A percentile compares a stretch with the other conserved stretches of the same genome.
Conservation (phyloP, 805 yeast species). For the Barnettozyma pratensis region DNA sequence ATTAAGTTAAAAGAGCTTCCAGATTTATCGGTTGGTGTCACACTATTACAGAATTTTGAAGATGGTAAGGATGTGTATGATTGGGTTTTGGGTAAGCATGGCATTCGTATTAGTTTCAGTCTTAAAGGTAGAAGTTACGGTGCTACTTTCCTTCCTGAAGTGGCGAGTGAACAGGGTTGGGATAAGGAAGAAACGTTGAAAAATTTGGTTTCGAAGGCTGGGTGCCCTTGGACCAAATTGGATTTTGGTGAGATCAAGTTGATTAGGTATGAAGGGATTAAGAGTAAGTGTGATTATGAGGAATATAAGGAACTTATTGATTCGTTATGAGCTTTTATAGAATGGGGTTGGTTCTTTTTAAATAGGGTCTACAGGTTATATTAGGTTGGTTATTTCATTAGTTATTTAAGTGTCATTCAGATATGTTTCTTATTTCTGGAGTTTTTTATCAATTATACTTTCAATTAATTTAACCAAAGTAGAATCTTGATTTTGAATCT, state of each 20-base stretch:
- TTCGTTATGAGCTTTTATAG: too few species aligned
- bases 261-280: conserved; percentile 52
- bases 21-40: conserved; percentile 43
- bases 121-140: conserved; percentile 37
- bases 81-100: conserved; percentile 65
- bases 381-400: neutral
- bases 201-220: conserved; percentile 73
- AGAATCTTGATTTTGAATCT: conserved; percentile 44
- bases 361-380: neutral
- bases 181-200: conserved; percentile 62
- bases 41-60: conserved; percentile 57
- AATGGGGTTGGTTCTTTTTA: neutral
- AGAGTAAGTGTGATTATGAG: conserved; percentile 35
- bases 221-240: conserved; percentile 30
- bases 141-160: conserved; percentile 89
- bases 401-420: neutral
- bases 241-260: conserved; percentile 37
- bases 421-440: conserved; percentile 14
- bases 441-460: conserved; percentile 40
- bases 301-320: conserved; percentile 29
- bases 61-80: conserved; percentile 38
- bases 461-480: conserved; percentile 46
- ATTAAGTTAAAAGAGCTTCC: conserved; percentile 52
- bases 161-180: conserved; percentile 87
- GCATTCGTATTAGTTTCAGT: conserved; percentile 57